Evolutionary conservation across 1,139 yeast species (phyloP), one percentile per base, ranked within the genome.

Genomic region (Wickerhamomyces sp.): DNA sequence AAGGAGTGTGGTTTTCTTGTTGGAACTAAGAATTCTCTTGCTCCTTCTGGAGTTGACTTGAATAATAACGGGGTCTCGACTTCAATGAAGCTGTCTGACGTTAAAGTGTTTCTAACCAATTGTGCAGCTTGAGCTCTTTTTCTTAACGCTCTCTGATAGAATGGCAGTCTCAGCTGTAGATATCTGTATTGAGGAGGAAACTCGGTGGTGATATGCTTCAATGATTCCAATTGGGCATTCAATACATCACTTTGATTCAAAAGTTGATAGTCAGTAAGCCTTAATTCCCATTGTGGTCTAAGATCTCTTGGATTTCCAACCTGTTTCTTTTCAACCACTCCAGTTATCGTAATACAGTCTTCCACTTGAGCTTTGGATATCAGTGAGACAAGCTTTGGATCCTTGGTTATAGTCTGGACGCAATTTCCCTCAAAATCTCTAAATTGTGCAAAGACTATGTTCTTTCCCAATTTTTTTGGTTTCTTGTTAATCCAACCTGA

Each of bases 1-100:
- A 88, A 87, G 38, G 73, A 68, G 11, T 75, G 71, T 6, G 68
- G 64, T 15, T 73, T 66, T 52, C 98, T 74, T 0, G 97, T 89
- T 0, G 99, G 99, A 0, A 93, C 98, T 45, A 94, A 66, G 60
- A 93, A 93, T 65, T 93, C 99, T 37, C 95, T 73, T 2, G 99
- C 99, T 10, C 99, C 99, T 65, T 93, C 99, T 0, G 99, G 99
- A 0, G 99, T 93, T 1, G 96, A 87, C 61, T 93, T 91, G 72
- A 93, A 93, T 31, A 93, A 67, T 13, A 91, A 64, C 0, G 99
- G 99, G 0, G 99, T 93, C 61, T 93, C 99, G 37, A 94, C 76
- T 59, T 93, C 99, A 0, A 78, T 76, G 63, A 93, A 93, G 0
- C 66, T 67, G 7, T 55, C 47, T 10, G 69, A 70, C 42, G 72